phyloP scores from a whole-genome alignment of 371 early-diverging fungal genomes.

The Mortierella sp. region DNA sequence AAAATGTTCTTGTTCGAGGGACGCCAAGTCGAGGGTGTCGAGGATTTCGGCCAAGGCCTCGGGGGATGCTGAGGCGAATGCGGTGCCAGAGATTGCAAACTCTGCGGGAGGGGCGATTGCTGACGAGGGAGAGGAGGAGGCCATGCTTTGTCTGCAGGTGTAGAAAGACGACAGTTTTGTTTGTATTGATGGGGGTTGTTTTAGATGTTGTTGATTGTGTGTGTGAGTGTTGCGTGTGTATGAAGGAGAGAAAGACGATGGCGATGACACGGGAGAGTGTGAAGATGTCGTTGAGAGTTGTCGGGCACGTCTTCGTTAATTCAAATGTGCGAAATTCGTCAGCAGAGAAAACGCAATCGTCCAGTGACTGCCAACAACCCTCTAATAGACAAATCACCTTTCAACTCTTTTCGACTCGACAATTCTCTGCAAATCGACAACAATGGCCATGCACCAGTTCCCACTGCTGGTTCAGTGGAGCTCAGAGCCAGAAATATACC shows the following conservation, averaged over 20 bases:
- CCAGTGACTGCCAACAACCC: background rate
- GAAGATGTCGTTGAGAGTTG: too few species aligned
- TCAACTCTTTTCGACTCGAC: too few species aligned
- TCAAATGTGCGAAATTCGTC: background rate
- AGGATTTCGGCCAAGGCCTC: slow-evolving; percentile 43
- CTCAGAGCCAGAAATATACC: slow-evolving; percentile 33
- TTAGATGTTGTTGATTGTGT: background rate
- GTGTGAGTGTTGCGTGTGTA: background rate
- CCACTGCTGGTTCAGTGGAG: slow-evolving; percentile 53
- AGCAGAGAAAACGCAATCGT: background rate
- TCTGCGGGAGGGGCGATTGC: slow-evolving; percentile 45
- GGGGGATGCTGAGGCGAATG: slow-evolving; percentile 45
- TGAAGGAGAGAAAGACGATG: background rate
- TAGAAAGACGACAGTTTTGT: background rate
- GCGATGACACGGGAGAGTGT: too few species aligned
- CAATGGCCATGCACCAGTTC: slow-evolving; percentile 37
- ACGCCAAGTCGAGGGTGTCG: slow-evolving; percentile 48
- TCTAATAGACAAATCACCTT: background rate
- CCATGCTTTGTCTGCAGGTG: slow-evolving; percentile 18
- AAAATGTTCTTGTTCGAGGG: slow-evolving; percentile 39
- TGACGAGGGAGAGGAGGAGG: slow-evolving; percentile 1
- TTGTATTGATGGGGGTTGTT: background rate
- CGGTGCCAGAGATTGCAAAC: slow-evolving; percentile 39
- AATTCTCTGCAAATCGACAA: background rate
- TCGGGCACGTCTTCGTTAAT: too few species aligned